Percentiles rank a stretch among this genome's conserved stretches.
These are phyloP conservation scores for Hydrangea macrophylla DNA, from an alignment of 148 eudicot species.

Conservation along the genomic window DNA sequence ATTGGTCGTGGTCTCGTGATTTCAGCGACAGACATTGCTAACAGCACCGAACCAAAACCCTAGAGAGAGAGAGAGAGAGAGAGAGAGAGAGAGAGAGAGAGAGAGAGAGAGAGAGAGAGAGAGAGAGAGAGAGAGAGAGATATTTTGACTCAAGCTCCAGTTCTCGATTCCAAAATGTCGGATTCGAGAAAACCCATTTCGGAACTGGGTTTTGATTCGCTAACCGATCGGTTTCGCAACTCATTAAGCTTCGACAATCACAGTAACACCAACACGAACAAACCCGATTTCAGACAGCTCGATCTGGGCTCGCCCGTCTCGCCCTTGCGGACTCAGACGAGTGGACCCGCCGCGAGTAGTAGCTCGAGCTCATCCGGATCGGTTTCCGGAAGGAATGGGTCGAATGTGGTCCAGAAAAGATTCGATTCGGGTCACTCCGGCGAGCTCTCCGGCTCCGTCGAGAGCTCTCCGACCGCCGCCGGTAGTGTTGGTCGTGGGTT, in stretches of 20 bases:
- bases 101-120: too few relatives aligned
- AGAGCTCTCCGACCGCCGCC: constrained; percentile 27
- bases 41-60: neutral
- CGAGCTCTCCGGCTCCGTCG: constrained; percentile 47
- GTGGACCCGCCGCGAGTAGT: constrained; percentile 20
- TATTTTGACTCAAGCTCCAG: neutral
- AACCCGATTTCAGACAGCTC: constrained; percentile 57
- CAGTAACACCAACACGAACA: constrained; percentile 25
- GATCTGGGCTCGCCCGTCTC: constrained; percentile 73
- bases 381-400: constrained; percentile 40
- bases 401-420: constrained; percentile 22
- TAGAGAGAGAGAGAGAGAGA: constrained; percentile 2
- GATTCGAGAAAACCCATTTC: constrained; percentile 39
- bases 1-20: neutral
- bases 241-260: constrained; percentile 12
- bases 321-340: constrained; percentile 38
- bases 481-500: constrained; percentile 6
- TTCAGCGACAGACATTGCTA: constrained; percentile 12
- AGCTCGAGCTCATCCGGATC: constrained; percentile 87
- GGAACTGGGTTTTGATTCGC: constrained; percentile 22
- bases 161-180: constrained; percentile 30
- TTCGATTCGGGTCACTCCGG: constrained; percentile 56
- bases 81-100: too few relatives aligned
- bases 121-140: too few relatives aligned
- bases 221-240: constrained; percentile 43